Base-by-base conservation (phyloP, 495 filamentous ascomycete genomes). In the Penicillium riverlandense region DNA sequence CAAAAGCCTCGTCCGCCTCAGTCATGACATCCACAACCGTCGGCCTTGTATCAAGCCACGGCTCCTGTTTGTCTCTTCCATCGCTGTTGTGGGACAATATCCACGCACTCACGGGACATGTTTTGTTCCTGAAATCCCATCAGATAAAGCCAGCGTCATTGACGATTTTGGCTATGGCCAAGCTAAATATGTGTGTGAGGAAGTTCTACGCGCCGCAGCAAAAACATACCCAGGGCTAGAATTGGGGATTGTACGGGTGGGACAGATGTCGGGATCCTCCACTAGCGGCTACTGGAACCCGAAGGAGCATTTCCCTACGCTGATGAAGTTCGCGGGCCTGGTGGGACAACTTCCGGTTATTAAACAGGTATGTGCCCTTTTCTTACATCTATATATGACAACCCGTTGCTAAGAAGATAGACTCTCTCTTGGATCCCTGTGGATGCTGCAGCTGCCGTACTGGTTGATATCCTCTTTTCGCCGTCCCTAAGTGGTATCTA, bases 281-380 rank as follows among this genome's bases (percentile, higher is more conserved):
- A 69, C 64, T 0, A 76, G 52, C 36, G 78, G 78, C 0, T 72
- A 66, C 41, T 82, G 76, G 77, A 82, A 79, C 41, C 55, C 58
- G 0, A 43, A 62, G 13, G 78, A 80, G 48, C 71, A 78, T 49
- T 53, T 80, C 9, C 36, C 55, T 11, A 74, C 71, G 43, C 34
- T 82, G 37, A 35, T 78, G 36, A 80, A 78, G 49, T 76, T 16
- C 4, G 15, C 15, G 15, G 15, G 15, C 15, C 1, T 16, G 15
- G 15, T 16, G 4, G 15, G 15, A 16, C 15, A 16, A 16, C 15
- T 16, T 16, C 15, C 15, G 15, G 4, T 16, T 1, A 16, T 16
- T 16, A 16, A 16, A 16, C 15, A 16, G 15, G 15, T 16, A 4
- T 16, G 15, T 16, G 1, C 15, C 15, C 15, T 4, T 16, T 16